Evolutionary conservation across 2,329 filamentous ascomycete species (phyloP).

Genomic region (Orbilia javanica): DNA sequence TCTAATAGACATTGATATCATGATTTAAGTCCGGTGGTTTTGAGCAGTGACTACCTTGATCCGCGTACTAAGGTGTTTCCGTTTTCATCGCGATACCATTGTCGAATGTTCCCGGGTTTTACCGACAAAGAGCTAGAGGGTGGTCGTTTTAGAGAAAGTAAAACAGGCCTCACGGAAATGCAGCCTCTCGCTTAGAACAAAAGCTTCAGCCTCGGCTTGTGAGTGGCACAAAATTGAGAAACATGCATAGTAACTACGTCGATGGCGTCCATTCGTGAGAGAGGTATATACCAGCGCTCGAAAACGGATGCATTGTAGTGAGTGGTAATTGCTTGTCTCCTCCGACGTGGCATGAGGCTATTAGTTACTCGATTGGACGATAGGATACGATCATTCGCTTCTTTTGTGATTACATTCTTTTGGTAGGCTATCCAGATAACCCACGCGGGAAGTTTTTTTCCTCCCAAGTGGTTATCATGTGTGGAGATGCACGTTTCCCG

Average conservation of each 20-base stretch:
- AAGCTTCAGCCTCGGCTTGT: slow-evolving; percentile 20
- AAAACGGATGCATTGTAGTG: slow-evolving; percentile 8
- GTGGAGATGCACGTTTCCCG: slow-evolving; percentile 7
- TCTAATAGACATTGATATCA: no score
- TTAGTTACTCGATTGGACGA: slow-evolving; percentile 41
- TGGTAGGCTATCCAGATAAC: slow-evolving; percentile 5
- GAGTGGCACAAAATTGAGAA: slow-evolving; percentile 25
- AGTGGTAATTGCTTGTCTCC: slow-evolving; percentile 10
- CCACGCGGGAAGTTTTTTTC: slow-evolving; percentile 1
- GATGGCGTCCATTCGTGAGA: neutral
- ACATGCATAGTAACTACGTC: slow-evolving; percentile 1
- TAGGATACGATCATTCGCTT: slow-evolving; percentile 13
- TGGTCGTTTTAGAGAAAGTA: slow-evolving; percentile 13
- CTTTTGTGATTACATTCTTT: slow-evolving; percentile 28
- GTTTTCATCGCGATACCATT: neutral
- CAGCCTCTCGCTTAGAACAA: slow-evolving; percentile 28
- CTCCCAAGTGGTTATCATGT: neutral
- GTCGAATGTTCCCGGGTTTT: neutral
- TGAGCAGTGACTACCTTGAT: no score
- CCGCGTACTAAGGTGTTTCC: neutral
- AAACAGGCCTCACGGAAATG: slow-evolving; percentile 23
- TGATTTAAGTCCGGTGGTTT: no score
- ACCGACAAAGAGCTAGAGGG: neutral
- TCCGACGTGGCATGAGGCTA: slow-evolving; percentile 48
- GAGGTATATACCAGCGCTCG: slow-evolving; percentile 1